These are phyloP conservation scores for Urtica urens DNA, from an alignment of 306 rosid genomes.

Conservation along the genomic window DNA sequence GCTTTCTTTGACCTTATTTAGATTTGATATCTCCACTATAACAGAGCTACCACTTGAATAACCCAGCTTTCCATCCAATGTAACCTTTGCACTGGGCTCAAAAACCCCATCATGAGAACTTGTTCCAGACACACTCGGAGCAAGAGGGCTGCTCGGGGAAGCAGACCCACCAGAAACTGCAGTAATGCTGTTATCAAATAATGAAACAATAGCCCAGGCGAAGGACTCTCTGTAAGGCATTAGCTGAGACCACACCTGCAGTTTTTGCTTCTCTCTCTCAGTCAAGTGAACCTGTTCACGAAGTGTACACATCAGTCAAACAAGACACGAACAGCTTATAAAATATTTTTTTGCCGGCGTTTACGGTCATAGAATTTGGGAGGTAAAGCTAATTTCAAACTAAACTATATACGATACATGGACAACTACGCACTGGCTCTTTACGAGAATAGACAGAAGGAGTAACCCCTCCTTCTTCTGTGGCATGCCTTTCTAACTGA, in stretches of 20 bases:
- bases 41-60: slow-evolving; percentile 86
- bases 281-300: slow-evolving; percentile 68
- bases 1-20: slow-evolving; percentile 86
- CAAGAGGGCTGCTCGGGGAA: slow-evolving; percentile 99
- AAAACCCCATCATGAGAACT: slow-evolving; percentile 93
- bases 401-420: slow-evolving; percentile 11
- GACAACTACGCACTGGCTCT: slow-evolving; percentile 60
- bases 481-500: slow-evolving; percentile 95
- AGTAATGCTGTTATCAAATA: slow-evolving; percentile 90
- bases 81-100: slow-evolving; percentile 76
- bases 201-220: slow-evolving; percentile 88
- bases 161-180: slow-evolving; percentile 98
- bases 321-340: background rate
- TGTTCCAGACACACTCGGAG: slow-evolving; percentile 78
- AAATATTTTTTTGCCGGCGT: no score
- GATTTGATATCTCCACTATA: slow-evolving; percentile 76
- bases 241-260: slow-evolving; percentile 99
- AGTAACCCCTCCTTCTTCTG: slow-evolving; percentile 92
- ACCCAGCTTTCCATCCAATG: slow-evolving; percentile 79
- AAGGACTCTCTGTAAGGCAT: slow-evolving; percentile 99
- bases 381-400: background rate
- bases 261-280: slow-evolving; percentile 95
- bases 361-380: slow-evolving; percentile 1
- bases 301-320: slow-evolving; percentile 8
- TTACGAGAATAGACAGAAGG: slow-evolving; percentile 94